Base-by-base conservation (phyloP, 805 yeast genomes). In the Saccharomycopsis sp. region DNA sequence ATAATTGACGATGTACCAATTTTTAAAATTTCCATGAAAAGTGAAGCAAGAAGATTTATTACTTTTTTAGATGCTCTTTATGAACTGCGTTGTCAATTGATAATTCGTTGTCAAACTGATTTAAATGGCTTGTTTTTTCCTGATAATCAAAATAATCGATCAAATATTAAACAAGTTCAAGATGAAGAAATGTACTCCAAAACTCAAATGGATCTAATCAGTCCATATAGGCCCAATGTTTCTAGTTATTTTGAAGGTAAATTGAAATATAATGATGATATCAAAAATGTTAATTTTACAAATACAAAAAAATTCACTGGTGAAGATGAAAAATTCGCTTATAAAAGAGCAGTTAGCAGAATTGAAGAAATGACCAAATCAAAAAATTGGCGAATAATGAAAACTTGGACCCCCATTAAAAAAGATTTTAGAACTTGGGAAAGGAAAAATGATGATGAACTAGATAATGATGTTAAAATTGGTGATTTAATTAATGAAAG, bases 261-360 rank as follows among this genome's bases (percentile, higher is more conserved):
- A 32, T 58, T 60, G 34, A 59, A 56, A 14, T 66, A 57, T 48
- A 42, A 46, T 13, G 18, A 46, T 18, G 50, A 49, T 15, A 41
- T 30, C 15, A 37, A 50, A 34, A 36, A 51, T 5, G 40, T 55
- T 29, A 63, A 74, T 49, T 74, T 65, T 49, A 62, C 69, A 12
- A 65, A 75, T 38, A 54, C 67, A 15, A 61, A 63, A 9, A 74
- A 76, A 8, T 80, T 79, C 50, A 79, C 86, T 0, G 88, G 88
- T 19, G 85, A 80, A 50, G 88, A 79, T 56, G 88, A 80, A 52
- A 69, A 68, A 58, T 79, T 79, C 58, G 86, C 88, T 3, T 79
- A 70, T 51, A 74, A 73, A 46, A 59, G 88, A 48, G 87, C 88
- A 0, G 76, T 79, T 1, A 74, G 79, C 50, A 60, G 88, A 47